A percentile compares a stretch with the other conserved stretches of the same genome.
These are phyloP conservation scores for Hymenoscyphus infarciens DNA, from an alignment of 2,329 filamentous ascomycete species.

Conservation along the genomic window DNA sequence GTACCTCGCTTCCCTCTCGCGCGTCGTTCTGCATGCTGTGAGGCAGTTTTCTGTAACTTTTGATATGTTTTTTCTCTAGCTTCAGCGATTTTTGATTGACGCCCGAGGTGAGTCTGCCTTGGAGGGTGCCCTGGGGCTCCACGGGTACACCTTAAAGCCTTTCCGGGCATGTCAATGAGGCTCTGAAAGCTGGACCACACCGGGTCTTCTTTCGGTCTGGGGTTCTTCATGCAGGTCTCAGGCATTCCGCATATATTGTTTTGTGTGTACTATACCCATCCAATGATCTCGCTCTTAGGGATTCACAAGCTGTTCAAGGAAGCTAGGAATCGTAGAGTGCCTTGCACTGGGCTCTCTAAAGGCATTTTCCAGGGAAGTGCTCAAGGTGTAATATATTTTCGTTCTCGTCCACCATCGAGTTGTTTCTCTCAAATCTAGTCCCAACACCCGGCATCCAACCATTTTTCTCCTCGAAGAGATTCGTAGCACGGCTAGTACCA, in stretches of 20 bases:
- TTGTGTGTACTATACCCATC: not conserved
- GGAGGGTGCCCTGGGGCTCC: not conserved
- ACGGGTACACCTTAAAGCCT: not conserved
- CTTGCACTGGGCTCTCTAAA: not conserved
- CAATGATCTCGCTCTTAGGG: not conserved
- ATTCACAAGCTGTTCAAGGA: not conserved
- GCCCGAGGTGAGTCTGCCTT: constrained; percentile 4
- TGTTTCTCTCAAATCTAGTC: not conserved
- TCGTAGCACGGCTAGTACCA: not conserved
- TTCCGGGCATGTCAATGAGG: not conserved
- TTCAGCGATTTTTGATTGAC: not conserved
- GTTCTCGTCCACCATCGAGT: not conserved
- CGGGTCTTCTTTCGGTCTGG: not conserved
- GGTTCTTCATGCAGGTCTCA: not conserved
- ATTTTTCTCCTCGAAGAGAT: not conserved
- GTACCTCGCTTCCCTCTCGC: not conserved
- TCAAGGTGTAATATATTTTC: not conserved
- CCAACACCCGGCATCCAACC: not conserved
- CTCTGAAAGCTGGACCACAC: not conserved
- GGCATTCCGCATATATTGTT: not conserved
- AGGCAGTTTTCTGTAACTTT: not conserved
- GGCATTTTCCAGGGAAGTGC: not conserved
- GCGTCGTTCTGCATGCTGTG: not conserved
- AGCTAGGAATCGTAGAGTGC: not conserved
- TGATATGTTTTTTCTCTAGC: not conserved